A percentile compares a stretch with the other conserved stretches of the same genome.
Conservation (phyloP, 768 basidiomycete species). For the Tulasnella sp. region DNA sequence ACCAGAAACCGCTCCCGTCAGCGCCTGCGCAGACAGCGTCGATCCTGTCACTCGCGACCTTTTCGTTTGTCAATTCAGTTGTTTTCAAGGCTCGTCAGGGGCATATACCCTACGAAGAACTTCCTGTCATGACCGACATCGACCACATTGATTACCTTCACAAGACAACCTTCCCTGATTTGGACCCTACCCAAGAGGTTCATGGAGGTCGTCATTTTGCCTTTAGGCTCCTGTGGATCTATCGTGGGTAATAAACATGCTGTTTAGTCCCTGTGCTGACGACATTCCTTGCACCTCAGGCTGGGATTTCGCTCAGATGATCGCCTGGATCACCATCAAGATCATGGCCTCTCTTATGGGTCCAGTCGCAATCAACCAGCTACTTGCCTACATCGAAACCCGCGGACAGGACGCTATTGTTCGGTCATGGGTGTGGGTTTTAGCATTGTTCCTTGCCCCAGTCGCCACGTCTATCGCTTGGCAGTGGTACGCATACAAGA, state of each 20-base stretch:
- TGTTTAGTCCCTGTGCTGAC: background rate
- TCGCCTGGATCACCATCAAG: conserved; percentile 9
- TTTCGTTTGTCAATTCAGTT: conserved; percentile 45
- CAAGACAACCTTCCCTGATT: conserved; percentile 22
- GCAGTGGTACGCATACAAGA: conserved; percentile 45
- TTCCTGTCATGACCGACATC: conserved; percentile 41
- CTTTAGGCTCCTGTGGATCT: conserved; percentile 23
- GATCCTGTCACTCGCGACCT: conserved; percentile 35
- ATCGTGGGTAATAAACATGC: conserved; percentile 18
- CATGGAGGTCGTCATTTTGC: conserved; percentile 25
- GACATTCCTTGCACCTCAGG: background rate
- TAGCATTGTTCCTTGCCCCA: conserved; percentile 25
- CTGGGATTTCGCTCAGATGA: conserved; percentile 19
- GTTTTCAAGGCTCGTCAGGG: conserved; percentile 37
- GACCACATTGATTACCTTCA: conserved; percentile 27
- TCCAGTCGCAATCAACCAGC: conserved; percentile 17
- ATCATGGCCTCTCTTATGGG: conserved; percentile 3
- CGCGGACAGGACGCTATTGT: conserved; percentile 38
- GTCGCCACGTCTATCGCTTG: conserved; percentile 31
- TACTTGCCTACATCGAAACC: conserved; percentile 44
- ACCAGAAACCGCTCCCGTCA: conserved; percentile 26
- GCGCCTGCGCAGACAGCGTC: conserved; percentile 45
- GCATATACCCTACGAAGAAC: conserved; percentile 34
- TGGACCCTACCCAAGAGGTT: conserved; percentile 28
- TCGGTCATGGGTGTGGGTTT: conserved; percentile 50